These are phyloP conservation scores for Ophiocordyceps robertsii DNA, from an alignment of 2,329 filamentous ascomycete species.

Conservation along the genomic window DNA sequence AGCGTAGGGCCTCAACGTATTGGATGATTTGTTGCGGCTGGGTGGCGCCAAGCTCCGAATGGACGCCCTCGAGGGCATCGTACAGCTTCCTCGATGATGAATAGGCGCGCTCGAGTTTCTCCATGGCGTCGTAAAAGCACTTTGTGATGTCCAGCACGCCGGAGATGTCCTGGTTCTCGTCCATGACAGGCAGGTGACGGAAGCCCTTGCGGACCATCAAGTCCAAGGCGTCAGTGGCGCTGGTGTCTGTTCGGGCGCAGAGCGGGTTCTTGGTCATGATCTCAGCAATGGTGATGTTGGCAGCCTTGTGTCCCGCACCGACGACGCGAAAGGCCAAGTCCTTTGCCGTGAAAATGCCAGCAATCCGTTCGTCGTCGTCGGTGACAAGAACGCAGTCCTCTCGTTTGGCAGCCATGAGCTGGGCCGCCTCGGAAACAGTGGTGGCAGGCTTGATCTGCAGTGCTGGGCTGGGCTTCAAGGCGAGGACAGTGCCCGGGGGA, in stretches of 20 bases:
- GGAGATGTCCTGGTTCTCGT: slow-evolving; percentile 98
- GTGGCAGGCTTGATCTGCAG: slow-evolving; percentile 95
- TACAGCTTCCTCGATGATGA: slow-evolving; percentile 96
- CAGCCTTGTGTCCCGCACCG: slow-evolving; percentile 77
- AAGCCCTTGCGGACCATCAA: slow-evolving; percentile 98
- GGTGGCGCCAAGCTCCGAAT: slow-evolving; percentile 88
- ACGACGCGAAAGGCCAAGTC: slow-evolving; percentile 96
- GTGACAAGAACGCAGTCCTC: slow-evolving; percentile 97
- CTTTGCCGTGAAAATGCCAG: slow-evolving; percentile 98
- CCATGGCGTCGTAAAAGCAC: slow-evolving; percentile 99
- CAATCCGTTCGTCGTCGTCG: slow-evolving; percentile 93
- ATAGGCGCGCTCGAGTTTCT: slow-evolving; percentile 96
- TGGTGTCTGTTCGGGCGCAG: slow-evolving; percentile 93
- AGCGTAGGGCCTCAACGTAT: slow-evolving; percentile 88
- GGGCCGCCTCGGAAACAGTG: slow-evolving; percentile 88
- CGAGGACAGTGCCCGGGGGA: slow-evolving; percentile 88
- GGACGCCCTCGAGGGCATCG: slow-evolving; percentile 92
- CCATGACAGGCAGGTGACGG: slow-evolving; percentile 95
- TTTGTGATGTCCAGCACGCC: slow-evolving; percentile 98
- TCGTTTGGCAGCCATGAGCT: slow-evolving; percentile 96
- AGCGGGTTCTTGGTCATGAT: slow-evolving; percentile 99
- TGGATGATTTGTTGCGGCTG: slow-evolving; percentile 98
- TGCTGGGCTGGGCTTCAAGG: slow-evolving; percentile 86
- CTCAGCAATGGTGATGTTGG: slow-evolving; percentile 83
- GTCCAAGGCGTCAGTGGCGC: slow-evolving; percentile 91